These are phyloP conservation scores for Pleurotus pulmonarius DNA, from an alignment of 768 basidiomycete species.

Conservation along the genomic window DNA sequence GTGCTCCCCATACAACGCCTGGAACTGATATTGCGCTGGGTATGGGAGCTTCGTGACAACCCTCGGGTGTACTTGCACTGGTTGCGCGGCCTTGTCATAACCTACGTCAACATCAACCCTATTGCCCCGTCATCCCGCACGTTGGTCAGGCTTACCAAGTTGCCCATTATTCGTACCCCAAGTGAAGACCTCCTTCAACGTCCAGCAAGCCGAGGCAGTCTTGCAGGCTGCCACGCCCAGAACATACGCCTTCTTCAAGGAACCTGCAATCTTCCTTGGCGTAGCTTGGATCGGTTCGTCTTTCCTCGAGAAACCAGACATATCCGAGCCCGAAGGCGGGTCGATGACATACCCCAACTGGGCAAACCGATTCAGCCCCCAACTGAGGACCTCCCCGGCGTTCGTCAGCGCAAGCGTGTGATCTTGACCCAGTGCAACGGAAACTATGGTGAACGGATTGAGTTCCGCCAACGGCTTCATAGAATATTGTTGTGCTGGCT, in stretches of 20 bases:
- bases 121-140: too few species aligned
- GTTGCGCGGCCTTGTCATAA: conserved; percentile 71
- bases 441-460: conserved; percentile 44
- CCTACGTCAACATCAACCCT: conserved; percentile 34
- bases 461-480: conserved; percentile 60
- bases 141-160: conserved; percentile 50
- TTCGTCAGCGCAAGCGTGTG: conserved; percentile 86
- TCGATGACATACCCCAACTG: conserved; percentile 90
- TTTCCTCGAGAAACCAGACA: conserved; percentile 30
- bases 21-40: conserved; percentile 67
- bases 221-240: conserved; percentile 84
- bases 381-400: conserved; percentile 80
- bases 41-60: conserved; percentile 76
- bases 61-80: conserved; percentile 73
- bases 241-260: conserved; percentile 75
- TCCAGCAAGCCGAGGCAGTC: conserved; percentile 88
- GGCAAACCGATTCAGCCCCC: conserved; percentile 86
- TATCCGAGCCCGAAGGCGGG: conserved; percentile 20
- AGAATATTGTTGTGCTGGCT: conserved; percentile 73
- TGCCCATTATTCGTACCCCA: conserved; percentile 97
- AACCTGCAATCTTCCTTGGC: conserved; percentile 71
- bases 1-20: too few species aligned
- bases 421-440: conserved; percentile 88
- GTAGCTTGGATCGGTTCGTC: conserved; percentile 77
- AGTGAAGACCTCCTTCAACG: conserved; percentile 63